These are phyloP conservation scores for Gaertneriomyces semiglobifer DNA, from an alignment of 192 early-diverging fungal species.

Conservation along the genomic window DNA sequence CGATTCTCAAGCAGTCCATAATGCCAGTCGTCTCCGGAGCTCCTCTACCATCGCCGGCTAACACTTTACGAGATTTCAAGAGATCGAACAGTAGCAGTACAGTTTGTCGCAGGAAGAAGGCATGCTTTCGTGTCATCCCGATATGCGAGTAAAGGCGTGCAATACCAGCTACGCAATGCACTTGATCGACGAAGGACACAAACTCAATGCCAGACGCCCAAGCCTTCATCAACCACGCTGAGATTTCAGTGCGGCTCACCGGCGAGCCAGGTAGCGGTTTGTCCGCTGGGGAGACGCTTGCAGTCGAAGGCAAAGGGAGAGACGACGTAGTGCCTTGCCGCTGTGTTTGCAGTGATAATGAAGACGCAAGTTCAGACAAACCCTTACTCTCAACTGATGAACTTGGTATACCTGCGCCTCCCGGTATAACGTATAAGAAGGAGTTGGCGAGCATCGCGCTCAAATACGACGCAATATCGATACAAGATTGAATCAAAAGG, in stretches of 20 bases:
- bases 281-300: conserved; percentile 27
- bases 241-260: conserved; percentile 44
- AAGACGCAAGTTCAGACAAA: conserved; percentile 31
- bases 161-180: conserved; percentile 49
- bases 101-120: conserved; percentile 68
- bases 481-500: conserved; percentile 61
- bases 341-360: conserved; percentile 10
- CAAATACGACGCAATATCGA: conserved; percentile 67
- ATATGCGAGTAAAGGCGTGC: conserved; percentile 58
- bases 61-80: conserved; percentile 8
- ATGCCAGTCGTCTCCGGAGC: conserved; percentile 48
- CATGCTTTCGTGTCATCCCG: conserved; percentile 62
- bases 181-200: conserved; percentile 57
- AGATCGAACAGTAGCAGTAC: conserved; percentile 33
- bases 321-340: conserved; percentile 12
- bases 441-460: conserved; percentile 38
- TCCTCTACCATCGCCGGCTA: no score
- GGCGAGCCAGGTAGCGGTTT: conserved; percentile 29
- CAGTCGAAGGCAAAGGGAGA: no score
- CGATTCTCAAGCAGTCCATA: conserved; percentile 59
- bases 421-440: conserved; percentile 38
- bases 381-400: conserved; percentile 25
- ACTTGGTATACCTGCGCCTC: conserved; percentile 42
- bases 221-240: conserved; percentile 64
- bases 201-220: conserved; percentile 50